phyloP scores from a whole-genome alignment of 192 early-diverging fungal species.

The Haplosporangium gracile region DNA sequence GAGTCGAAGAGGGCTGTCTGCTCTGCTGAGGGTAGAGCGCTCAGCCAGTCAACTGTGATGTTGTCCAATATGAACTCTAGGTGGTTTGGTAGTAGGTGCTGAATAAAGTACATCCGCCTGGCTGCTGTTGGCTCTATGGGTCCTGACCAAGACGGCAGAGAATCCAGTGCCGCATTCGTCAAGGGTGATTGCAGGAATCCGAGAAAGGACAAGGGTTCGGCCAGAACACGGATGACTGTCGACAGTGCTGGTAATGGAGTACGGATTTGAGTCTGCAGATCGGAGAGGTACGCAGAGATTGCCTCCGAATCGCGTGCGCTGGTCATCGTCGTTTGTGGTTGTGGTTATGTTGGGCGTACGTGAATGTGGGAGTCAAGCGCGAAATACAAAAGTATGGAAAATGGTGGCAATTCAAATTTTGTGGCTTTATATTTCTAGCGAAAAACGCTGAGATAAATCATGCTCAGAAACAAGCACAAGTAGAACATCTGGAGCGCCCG shows the following conservation, averaged over 20 bases:
- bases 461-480: constrained; percentile 20
- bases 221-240: constrained; percentile 25
- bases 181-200: neutral
- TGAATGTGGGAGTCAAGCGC: neutral
- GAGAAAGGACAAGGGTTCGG: constrained; percentile 43
- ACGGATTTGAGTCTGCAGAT: constrained; percentile 36
- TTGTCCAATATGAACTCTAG: constrained; percentile 45
- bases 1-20: constrained; percentile 35
- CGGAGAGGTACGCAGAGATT: constrained; percentile 34
- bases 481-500: constrained; percentile 32
- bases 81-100: constrained; percentile 28
- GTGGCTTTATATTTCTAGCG: constrained; percentile 7
- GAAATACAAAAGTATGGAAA: neutral
- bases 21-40: constrained; percentile 26
- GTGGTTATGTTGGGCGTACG: neutral
- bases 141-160: constrained; percentile 23
- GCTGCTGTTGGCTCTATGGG: constrained; percentile 14
- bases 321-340: constrained; percentile 5
- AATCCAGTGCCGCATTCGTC: neutral
- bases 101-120: constrained; percentile 26
- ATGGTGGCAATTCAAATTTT: neutral
- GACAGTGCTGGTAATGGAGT: constrained; percentile 15
- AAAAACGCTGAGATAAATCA: constrained; percentile 27
- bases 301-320: constrained; percentile 26
- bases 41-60: constrained; percentile 45